phyloP scores from a whole-genome alignment of 2,329 filamentous ascomycete genomes.

The Colletotrichum somersetense region DNA sequence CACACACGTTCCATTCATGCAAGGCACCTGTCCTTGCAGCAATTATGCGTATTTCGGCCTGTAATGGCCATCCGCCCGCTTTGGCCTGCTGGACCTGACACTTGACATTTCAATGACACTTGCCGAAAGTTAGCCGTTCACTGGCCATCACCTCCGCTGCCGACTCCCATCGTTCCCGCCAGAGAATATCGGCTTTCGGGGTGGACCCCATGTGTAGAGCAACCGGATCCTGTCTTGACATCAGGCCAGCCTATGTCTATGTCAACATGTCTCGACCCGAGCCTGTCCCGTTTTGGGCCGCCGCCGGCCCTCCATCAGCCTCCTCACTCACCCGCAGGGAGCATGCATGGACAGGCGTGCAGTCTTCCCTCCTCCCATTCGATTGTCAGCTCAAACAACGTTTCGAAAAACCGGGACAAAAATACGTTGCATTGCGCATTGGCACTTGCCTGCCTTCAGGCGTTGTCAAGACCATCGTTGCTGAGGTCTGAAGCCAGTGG shows the following conservation, averaged over 20 bases:
- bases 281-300: background rate
- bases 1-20: slow-evolving; percentile 16
- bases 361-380: background rate
- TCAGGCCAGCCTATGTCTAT: background rate
- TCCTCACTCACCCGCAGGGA: background rate
- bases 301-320: background rate
- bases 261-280: background rate
- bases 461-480: background rate
- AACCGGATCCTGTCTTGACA: background rate
- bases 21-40: slow-evolving; percentile 13
- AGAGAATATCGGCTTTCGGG: background rate
- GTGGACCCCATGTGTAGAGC: background rate
- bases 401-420: background rate
- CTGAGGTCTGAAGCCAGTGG: background rate
- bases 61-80: slow-evolving; percentile 7
- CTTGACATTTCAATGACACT: background rate
- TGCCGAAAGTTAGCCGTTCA: background rate
- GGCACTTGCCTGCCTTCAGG: too few relatives aligned
- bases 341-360: slow-evolving; percentile 5
- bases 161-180: background rate
- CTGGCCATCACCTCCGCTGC: background rate
- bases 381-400: background rate
- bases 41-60: slow-evolving; percentile 9
- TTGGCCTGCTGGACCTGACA: background rate
- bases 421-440: background rate